Conservation (phyloP, 306 rosid genomes). For the Dalbergia cultrata region DNA sequence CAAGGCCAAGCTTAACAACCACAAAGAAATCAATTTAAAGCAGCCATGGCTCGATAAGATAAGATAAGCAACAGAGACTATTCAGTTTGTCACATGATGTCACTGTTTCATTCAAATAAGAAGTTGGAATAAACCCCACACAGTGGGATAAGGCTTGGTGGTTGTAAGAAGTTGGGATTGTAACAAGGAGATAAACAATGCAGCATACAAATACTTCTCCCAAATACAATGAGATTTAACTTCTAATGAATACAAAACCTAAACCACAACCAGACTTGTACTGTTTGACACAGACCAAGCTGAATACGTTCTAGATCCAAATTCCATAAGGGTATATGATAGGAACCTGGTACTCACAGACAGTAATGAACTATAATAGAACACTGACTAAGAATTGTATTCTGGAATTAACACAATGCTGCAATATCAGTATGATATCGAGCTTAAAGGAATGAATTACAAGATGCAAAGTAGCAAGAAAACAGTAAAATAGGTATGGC, state of each 20-base stretch:
- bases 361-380: no score
- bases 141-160: neutral
- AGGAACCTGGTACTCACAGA: no score
- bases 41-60: neutral
- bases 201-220: neutral
- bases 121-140: neutral
- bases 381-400: no score
- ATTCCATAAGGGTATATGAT: conserved; percentile 2
- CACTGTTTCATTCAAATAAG: neutral
- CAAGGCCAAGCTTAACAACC: conserved; percentile 11
- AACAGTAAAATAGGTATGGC: no score
- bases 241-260: neutral
- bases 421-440: no score
- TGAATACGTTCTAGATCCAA: conserved; percentile 3
- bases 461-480: no score
- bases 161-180: neutral
- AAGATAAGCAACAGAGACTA: neutral
- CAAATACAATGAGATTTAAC: conserved; percentile 6
- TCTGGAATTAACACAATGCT: no score
- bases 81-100: conserved; percentile 17
- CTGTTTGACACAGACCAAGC: neutral
- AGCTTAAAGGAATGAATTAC: no score
- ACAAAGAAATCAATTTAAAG: conserved; percentile 21
- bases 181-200: conserved; percentile 21
- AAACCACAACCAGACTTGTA: neutral